Percentiles rank a stretch among this genome's conserved stretches.
These are phyloP conservation scores for Byssothecium circinans DNA, from an alignment of 2,329 filamentous ascomycete genomes.

Conservation along the genomic window DNA sequence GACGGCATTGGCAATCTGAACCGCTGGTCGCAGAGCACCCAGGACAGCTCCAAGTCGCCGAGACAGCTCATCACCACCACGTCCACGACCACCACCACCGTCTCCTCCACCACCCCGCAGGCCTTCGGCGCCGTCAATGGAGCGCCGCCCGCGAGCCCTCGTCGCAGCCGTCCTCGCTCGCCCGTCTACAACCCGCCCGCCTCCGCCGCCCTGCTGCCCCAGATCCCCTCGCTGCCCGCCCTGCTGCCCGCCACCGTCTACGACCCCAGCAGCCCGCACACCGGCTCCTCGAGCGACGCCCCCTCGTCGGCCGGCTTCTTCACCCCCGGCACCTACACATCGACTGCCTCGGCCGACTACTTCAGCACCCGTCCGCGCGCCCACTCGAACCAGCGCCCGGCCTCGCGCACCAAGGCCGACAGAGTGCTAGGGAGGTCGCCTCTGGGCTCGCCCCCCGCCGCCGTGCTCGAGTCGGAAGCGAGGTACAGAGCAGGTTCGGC, in stretches of 20 bases:
- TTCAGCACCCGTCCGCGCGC: conserved; percentile 34
- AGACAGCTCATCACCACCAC: conserved; percentile 27
- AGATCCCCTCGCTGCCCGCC: conserved; percentile 30
- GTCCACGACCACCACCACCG: conserved; percentile 14
- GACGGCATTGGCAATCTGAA: conserved; percentile 56
- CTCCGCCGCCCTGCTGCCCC: conserved; percentile 37
- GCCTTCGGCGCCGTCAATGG: conserved; percentile 38
- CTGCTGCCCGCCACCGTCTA: conserved; percentile 36
- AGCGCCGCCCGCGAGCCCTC: conserved; percentile 42
- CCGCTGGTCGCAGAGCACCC: conserved; percentile 61
- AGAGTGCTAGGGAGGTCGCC: conserved; percentile 35
- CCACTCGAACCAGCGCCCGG: conserved; percentile 22
- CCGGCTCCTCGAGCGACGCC: conserved; percentile 18
- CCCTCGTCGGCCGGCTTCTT: conserved; percentile 39
- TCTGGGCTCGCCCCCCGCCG: conserved; percentile 39
- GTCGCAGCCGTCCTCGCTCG: conserved; percentile 33
- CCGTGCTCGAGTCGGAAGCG: conserved; percentile 33
- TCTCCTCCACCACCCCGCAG: conserved; percentile 22
- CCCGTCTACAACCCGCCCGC: conserved; percentile 33
- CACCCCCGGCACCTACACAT: conserved; percentile 32
- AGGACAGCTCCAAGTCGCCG: conserved; percentile 50
- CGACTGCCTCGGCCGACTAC: conserved; percentile 39
- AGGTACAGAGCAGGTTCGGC: conserved; percentile 26
- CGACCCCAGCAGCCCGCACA: conserved; percentile 31
- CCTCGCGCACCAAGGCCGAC: conserved; percentile 35